Percentiles rank a stretch among this genome's conserved stretches.
Evolutionary conservation across 768 basidiomycete species (phyloP).

Genomic region (Hydnum rufescens): DNA sequence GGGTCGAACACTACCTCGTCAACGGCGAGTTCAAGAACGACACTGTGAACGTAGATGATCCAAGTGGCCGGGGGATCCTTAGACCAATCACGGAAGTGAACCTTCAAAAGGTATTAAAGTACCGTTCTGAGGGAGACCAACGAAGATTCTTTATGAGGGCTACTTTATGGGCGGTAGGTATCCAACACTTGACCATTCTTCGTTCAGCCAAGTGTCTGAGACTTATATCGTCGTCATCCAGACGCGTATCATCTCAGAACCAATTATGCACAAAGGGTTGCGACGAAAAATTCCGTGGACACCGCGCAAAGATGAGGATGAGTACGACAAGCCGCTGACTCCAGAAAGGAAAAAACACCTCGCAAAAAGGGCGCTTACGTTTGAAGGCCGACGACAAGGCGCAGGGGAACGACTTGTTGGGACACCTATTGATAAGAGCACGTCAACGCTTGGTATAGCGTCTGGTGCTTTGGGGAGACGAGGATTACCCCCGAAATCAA

Average conservation of each 20-base stretch:
- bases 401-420: conserved; percentile 9
- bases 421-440: conserved; percentile 2
- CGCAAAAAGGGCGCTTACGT: not conserved
- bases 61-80: conserved; percentile 20
- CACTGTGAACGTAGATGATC: conserved; percentile 27
- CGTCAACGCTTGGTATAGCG: conserved; percentile 6
- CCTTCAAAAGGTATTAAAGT: conserved; percentile 51
- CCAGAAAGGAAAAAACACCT: not conserved
- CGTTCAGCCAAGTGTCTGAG: conserved; percentile 4
- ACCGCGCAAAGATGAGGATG: not conserved
- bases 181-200: conserved; percentile 8
- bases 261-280: conserved; percentile 28
- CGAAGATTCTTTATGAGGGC: conserved; percentile 35
- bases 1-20: conserved; percentile 2
- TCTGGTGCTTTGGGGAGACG: conserved; percentile 5
- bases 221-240: conserved; percentile 16
- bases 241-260: conserved; percentile 51
- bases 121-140: conserved; percentile 28
- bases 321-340: not conserved
- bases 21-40: conserved; percentile 24
- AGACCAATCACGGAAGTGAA: conserved; percentile 55
- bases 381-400: conserved; percentile 4
- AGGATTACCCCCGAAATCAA: no score
- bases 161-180: conserved; percentile 41
- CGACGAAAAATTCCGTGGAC: not conserved